These are phyloP conservation scores for Pichia sp. DNA, from an alignment of 1,139 yeast species.

Conservation along the genomic window DNA sequence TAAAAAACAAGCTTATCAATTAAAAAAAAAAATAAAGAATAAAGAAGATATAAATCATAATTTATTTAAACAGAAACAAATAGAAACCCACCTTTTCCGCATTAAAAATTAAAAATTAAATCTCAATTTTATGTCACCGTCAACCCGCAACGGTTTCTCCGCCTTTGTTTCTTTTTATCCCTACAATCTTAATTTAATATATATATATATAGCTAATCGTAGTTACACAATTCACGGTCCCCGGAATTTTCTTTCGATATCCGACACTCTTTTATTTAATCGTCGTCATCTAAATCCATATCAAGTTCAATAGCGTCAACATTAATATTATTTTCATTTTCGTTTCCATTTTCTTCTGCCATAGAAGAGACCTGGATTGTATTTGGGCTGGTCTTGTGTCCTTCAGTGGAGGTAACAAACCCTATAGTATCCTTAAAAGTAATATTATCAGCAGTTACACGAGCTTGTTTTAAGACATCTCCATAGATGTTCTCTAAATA, in stretches of 20 bases:
- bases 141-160: too few relatives aligned
- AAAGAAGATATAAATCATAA: too few relatives aligned
- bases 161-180: too few relatives aligned
- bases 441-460: slow-evolving; percentile 12
- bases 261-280: neutral
- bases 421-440: slow-evolving; percentile 42
- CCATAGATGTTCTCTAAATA: slow-evolving; percentile 26
- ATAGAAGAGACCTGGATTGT: slow-evolving; percentile 12
- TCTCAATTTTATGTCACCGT: too few relatives aligned
- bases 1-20: too few relatives aligned
- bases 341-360: neutral
- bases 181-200: too few relatives aligned
- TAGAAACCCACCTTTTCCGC: too few relatives aligned
- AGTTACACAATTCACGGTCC: too few relatives aligned
- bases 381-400: slow-evolving; percentile 27
- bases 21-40: too few relatives aligned
- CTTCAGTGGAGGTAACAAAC: slow-evolving; percentile 44
- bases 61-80: too few relatives aligned
- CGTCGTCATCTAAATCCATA: slow-evolving; percentile 33
- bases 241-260: neutral
- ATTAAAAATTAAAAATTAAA: too few relatives aligned
- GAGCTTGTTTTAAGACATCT: neutral
- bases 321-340: slow-evolving; percentile 30
- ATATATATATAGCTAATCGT: too few relatives aligned
- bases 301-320: slow-evolving; percentile 67